These are phyloP conservation scores for Plasmodium vivax DNA, from an alignment of 169 alveolate species.

Conservation along the genomic window DNA sequence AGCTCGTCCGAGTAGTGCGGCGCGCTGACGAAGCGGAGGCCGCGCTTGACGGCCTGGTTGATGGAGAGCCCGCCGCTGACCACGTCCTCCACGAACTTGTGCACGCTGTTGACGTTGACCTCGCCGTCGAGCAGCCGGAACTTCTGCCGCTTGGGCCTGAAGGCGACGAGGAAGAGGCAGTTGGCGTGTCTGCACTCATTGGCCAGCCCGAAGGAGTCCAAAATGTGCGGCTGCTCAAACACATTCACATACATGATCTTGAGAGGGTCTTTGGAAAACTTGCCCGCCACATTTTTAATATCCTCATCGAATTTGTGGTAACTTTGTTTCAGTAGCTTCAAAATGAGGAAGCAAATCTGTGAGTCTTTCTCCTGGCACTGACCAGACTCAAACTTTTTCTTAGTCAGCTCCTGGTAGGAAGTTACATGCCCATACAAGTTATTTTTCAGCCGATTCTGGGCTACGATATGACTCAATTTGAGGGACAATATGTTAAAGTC, in stretches of 20 bases:
- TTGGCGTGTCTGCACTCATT: constrained; percentile 23
- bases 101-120: constrained; percentile 22
- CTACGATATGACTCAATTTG: constrained; percentile 66
- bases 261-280: constrained; percentile 81
- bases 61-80: constrained; percentile 65
- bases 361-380: constrained; percentile 82
- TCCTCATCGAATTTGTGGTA: constrained; percentile 73
- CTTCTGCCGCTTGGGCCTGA: constrained; percentile 68
- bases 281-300: constrained; percentile 78
- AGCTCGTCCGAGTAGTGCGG: constrained; percentile 32
- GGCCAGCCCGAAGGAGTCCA: constrained; percentile 57
- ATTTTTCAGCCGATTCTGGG: constrained; percentile 61
- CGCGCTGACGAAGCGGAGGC: constrained; percentile 8
- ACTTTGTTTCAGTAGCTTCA: constrained; percentile 25
- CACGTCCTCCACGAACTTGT: constrained; percentile 59
- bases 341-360: constrained; percentile 76
- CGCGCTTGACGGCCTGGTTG: constrained; percentile 10
- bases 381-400: constrained; percentile 76
- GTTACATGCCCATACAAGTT: constrained; percentile 71
- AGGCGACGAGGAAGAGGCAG: constrained; percentile 48
- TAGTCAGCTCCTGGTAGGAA: constrained; percentile 78
- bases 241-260: constrained; percentile 79
- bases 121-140: constrained; percentile 49
- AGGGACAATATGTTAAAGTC: constrained; percentile 58
- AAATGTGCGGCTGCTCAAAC: constrained; percentile 43